Base-by-base conservation (phyloP, 73 alveolate species). In the Paramecium primaurelia region DNA sequence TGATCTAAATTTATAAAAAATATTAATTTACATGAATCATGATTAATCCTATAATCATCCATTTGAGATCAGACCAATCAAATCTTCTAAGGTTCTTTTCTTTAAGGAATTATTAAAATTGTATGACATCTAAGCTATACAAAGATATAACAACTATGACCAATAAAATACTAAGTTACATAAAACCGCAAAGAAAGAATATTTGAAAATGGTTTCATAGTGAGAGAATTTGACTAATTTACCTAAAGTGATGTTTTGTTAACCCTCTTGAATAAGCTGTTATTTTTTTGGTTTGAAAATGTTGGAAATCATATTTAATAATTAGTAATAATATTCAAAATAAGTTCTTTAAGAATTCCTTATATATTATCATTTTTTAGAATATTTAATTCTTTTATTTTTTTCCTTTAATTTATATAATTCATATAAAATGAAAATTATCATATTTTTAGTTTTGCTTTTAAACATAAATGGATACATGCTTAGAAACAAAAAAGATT, bases 191-290 rank as follows among this genome's bases (percentile, higher is more conserved):
- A 80, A 80, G 91, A 80, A 80, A 20, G 45, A 20, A 80, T 32
- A 45, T 80, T 80, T 80, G 75, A 80, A 80, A 47, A 80, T 80
- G 10, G 91, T 80, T 80, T 80, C 91, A 80, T 80, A 80, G 58
- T 80, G 91, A 8, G 91, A 44, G 11, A 80, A 80, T 25, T 80
- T 80, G 75, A 80, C 91, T 11, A 80, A 47, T 80, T 80, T 25
- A 4, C 75, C 58, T 20, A 80, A n/a, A 6, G 73, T 44, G 14
- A 80, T 28, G 16, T 49, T 80, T 26, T 34, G 1, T 73, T 73
- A 42, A 11, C 87, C 64, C 12, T 64, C 84, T 64, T 64, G 25
- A 0, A 54, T 4, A 4, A 54, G 69, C 12, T 54, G 32, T 18
- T 54, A 54, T n/a, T 54, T 54, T 22, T 54, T 54, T 18, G 69